A percentile compares a stretch with the other conserved stretches of the same genome.
Conservation (phyloP, 345 rosid species). For the Pistacia atlantica region DNA sequence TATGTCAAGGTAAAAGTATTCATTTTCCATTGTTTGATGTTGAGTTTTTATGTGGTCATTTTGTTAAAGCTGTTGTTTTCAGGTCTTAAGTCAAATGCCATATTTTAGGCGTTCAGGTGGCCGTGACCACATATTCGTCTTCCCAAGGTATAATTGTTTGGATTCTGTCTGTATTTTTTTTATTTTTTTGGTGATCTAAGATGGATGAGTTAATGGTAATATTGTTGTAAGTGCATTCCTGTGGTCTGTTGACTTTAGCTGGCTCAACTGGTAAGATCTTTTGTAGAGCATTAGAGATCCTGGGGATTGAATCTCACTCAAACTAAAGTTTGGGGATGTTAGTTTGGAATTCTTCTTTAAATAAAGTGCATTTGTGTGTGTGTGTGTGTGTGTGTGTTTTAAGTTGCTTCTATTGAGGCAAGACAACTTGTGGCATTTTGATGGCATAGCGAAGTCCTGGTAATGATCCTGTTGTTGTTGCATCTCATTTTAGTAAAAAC, state of each 20-base stretch:
- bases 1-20: slow-evolving; percentile 65
- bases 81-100: slow-evolving; percentile 95
- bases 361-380: too few species aligned
- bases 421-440: too few species aligned
- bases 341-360: too few species aligned
- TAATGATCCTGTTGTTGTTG: too few species aligned
- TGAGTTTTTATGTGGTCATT: not conserved
- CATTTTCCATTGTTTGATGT: not conserved
- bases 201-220: slow-evolving; percentile 1
- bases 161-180: not conserved
- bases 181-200: not conserved
- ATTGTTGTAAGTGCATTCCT: not conserved
- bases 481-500: too few species aligned
- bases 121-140: slow-evolving; percentile 92
- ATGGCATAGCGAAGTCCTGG: too few species aligned
- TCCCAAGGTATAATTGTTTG: slow-evolving; percentile 68
- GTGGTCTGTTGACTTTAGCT: not conserved
- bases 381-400: too few species aligned
- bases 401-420: too few species aligned
- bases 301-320: not conserved
- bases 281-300: not conserved
- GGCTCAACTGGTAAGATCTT: too few species aligned
- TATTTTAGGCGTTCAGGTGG: slow-evolving; percentile 90
- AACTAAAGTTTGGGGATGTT: not conserved
- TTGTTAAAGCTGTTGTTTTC: slow-evolving; percentile 1